Conservation (phyloP, 495 filamentous ascomycete genomes). For the Tuber microsphaerosporum region DNA sequence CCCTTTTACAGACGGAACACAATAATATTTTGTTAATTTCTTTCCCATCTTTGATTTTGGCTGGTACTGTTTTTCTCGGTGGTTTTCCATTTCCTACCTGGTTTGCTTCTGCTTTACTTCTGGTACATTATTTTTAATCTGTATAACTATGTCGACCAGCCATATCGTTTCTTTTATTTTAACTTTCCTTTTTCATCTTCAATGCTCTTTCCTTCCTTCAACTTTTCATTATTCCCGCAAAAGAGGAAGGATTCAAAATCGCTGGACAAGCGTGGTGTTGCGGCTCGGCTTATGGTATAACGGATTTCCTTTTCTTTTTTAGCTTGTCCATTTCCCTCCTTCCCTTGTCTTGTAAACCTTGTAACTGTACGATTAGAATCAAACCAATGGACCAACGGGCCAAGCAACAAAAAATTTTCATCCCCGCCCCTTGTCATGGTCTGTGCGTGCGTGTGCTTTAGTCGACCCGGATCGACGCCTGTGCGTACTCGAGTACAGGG, state of each 20-base stretch:
- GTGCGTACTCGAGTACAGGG: background rate
- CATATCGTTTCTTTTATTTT: background rate
- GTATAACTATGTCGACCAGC: background rate
- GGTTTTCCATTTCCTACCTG: background rate
- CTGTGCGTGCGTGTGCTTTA: background rate
- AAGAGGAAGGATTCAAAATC: background rate
- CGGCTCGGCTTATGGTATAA: slow-evolving; percentile 2
- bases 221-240: background rate
- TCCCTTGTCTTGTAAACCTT: background rate
- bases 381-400: background rate
- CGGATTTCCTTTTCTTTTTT: background rate
- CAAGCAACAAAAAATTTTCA: background rate
- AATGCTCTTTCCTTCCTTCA: background rate
- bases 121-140: slow-evolving; percentile 3
- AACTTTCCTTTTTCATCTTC: background rate
- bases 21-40: background rate
- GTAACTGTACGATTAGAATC: background rate
- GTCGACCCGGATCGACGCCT: background rate
- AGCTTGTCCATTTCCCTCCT: background rate
- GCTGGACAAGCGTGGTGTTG: slow-evolving; percentile 4
- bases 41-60: background rate
- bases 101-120: background rate
- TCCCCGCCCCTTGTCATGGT: background rate
- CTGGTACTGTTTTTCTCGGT: background rate
- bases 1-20: background rate